Percentiles rank a stretch among this genome's conserved stretches.
Evolutionary conservation across 2,329 filamentous ascomycete species (phyloP).

Genomic region (Beauveria brongniartii): DNA sequence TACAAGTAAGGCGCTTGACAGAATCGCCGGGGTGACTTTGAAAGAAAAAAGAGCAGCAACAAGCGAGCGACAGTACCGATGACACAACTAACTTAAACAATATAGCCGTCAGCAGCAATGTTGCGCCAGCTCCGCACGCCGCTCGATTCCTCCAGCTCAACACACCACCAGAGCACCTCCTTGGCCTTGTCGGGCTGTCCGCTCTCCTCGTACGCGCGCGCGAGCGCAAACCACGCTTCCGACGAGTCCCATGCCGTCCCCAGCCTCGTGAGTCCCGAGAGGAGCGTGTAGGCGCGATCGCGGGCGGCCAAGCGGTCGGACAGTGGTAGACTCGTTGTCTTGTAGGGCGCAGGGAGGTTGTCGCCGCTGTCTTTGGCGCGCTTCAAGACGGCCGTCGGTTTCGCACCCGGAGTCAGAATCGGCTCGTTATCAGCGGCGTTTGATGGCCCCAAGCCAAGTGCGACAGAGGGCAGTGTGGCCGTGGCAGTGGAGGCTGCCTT

Average conservation of each 20-base stretch:
- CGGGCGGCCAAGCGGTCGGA: slow-evolving; percentile 81
- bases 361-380: slow-evolving; percentile 17
- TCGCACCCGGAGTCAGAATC: slow-evolving; percentile 13
- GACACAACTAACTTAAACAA: slow-evolving; percentile 26
- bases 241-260: slow-evolving; percentile 84
- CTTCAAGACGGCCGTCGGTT: slow-evolving; percentile 18
- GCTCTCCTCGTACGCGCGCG: slow-evolving; percentile 79
- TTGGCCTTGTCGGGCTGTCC: slow-evolving; percentile 82
- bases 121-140: slow-evolving; percentile 73
- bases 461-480: slow-evolving; percentile 31
- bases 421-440: slow-evolving; percentile 16
- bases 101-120: slow-evolving; percentile 59
- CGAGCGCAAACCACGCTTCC: slow-evolving; percentile 88
- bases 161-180: slow-evolving; percentile 94
- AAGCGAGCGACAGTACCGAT: background rate
- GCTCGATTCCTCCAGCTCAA: slow-evolving; percentile 82
- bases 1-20: background rate
- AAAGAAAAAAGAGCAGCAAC: background rate
- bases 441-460: slow-evolving; percentile 36
- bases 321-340: slow-evolving; percentile 56
- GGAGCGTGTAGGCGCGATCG: slow-evolving; percentile 77
- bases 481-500: slow-evolving; percentile 10
- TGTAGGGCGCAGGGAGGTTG: slow-evolving; percentile 43
- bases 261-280: slow-evolving; percentile 76
- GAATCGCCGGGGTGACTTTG: background rate